These are phyloP conservation scores for Kitagawia praeruptora DNA, from an alignment of 129 eudicot genomes.

Conservation along the genomic window DNA sequence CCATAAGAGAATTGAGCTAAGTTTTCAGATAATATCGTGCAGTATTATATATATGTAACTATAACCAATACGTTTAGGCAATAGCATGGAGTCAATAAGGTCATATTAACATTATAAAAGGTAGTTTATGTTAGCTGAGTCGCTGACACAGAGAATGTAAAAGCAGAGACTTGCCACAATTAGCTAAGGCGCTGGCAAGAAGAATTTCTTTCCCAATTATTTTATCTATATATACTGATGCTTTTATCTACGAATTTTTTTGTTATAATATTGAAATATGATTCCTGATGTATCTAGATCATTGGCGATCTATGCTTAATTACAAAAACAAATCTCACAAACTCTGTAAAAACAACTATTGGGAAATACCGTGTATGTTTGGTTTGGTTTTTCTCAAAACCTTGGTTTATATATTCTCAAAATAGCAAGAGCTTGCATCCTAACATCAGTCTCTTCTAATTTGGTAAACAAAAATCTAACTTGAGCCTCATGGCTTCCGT, in stretches of 20 bases:
- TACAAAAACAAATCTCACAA: background rate
- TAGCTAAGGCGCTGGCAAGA: background rate
- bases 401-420: no score
- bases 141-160: background rate
- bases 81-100: background rate
- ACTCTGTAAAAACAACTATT: background rate
- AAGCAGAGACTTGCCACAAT: background rate
- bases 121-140: background rate
- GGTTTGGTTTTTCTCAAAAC: background rate
- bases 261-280: no score
- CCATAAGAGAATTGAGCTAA: background rate
- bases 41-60: background rate
- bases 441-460: background rate
- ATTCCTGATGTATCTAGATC: no score
- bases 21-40: background rate
- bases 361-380: background rate
- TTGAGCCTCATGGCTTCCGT: background rate
- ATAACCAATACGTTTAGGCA: background rate
- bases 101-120: background rate
- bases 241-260: no score
- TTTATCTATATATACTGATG: background rate
- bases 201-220: no score
- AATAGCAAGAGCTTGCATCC: background rate
- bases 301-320: background rate
- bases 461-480: background rate